These are phyloP conservation scores for Neurospora crassa DNA, from an alignment of 2,329 filamentous ascomycete species.

Conservation along the genomic window DNA sequence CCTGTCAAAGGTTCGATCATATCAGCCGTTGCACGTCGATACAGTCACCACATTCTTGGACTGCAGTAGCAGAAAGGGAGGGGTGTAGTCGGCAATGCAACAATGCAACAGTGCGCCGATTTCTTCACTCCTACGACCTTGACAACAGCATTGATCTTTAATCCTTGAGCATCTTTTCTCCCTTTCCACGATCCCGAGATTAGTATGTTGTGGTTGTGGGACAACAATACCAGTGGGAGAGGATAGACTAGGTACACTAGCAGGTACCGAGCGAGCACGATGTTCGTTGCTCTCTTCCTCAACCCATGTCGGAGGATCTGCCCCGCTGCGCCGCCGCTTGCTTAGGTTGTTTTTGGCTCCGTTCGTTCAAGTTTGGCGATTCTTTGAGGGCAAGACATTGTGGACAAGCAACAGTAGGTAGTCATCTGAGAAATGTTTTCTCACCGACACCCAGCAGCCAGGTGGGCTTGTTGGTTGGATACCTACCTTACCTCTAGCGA, in stretches of 20 bases:
- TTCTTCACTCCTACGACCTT: not conserved
- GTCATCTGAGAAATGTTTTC: not conserved
- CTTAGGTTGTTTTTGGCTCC: not conserved
- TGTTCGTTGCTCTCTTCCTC: not conserved
- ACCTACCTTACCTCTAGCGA: not conserved
- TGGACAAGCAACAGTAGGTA: not conserved
- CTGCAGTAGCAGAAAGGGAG: not conserved
- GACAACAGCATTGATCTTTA: not conserved
- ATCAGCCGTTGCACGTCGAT: not conserved
- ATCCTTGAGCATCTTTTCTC: not conserved
- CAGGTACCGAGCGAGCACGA: not conserved
- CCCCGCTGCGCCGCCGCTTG: not conserved
- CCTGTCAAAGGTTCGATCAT: not conserved
- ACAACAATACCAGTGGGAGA: not conserved
- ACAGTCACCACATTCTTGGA: not conserved
- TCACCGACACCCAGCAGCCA: not conserved
- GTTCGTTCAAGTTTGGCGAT: not conserved
- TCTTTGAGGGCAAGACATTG: not conserved
- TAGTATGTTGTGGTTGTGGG: not conserved
- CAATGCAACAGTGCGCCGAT: not conserved
- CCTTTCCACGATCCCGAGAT: not conserved
- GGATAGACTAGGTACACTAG: not conserved
- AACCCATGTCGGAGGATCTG: not conserved
- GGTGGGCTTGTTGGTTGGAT: not conserved
- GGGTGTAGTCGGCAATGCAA: not conserved